Base-by-base conservation (phyloP, 345 rosid genomes). In the Hevea brasiliensis region DNA sequence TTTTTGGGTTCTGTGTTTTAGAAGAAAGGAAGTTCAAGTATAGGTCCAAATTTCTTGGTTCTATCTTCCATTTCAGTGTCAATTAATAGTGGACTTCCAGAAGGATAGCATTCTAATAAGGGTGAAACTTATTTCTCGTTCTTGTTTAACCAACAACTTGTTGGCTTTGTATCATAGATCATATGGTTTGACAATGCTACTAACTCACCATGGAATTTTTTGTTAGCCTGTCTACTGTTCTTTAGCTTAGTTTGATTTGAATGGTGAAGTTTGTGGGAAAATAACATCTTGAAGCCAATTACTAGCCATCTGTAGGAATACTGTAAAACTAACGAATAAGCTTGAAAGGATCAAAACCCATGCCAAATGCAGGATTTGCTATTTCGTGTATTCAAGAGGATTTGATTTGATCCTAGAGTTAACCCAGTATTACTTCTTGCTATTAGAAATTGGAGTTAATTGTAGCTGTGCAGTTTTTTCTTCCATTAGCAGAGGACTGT, bases 1-100 rank as follows among this genome's bases (percentile, higher is more conserved):
- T 56, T 67, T 67, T 24, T 13, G n/a, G 57, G 32, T 41, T 65
- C 47, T 51, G 68, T 58, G 65, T 29, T 37, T 18, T 42, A 41
- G 61, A 27, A 32, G 11, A 18, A 32, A 56, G 13, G 59, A n/a
- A 57, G 32, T 40, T 66, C 32, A 47, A 47, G 17, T 32, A 13
- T 48, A 23, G 15, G 65, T 8, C 35, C 54, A 47, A 27, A 41
- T 60, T 60, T 60, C 12, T 42, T 44, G n/a, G 10, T 59, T 14
- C 4, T 29, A 45, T 57, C 56, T 9, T 44, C 55, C 62, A 40
- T 26, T 70, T 44, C 12, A 7, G 56, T 35, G 50, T 48, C 59
- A 70, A 56, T 57, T 41, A 5, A 40, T 17, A 60, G 20, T 18
- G 40, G 24, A 71, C 7, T 48, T 18, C 23, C 48, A 9, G 44